Base-by-base conservation (phyloP, 306 rosid genomes). In the Casuarina glauca region DNA sequence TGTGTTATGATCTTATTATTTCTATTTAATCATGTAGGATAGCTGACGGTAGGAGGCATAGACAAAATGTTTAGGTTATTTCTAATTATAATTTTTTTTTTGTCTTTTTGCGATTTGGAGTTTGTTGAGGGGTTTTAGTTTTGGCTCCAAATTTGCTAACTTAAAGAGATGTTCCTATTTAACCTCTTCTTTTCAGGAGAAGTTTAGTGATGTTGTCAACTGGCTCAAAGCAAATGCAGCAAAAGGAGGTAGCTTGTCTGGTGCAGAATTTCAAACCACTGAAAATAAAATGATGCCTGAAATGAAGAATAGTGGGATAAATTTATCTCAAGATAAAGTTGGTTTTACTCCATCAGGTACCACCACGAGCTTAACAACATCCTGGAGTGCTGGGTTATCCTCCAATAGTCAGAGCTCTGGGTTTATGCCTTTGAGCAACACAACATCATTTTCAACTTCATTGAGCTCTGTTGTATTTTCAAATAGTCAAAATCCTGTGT, bases 201-300 rank as follows among this genome's bases (percentile, higher is more conserved):
- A 93, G 77, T 95, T 93, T 76, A 85, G 94, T 72, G 99, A 95
- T 62, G 90, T 95, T 38, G 96, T 95, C 76, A 88, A 86, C 74
- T 95, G 99, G 99, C 92, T 95, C 69, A 92, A 93, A 88, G 88
- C 83, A 80, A 91, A 90, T 74, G 88, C 94, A 72, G 69, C 74
- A 61, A 90, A 86, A 72, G 89, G 81, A 72, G 94, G 82, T 81
- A 89, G 60, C 81, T 81, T 72, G 70, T 76, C 85, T 46, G 71
- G 84, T 69, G 73, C 79, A 0, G 81, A 81, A 72, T 80, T 83
- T 86, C 75, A 70, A 51, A 72, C 74, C 36, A 58, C 81, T 74
- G 96, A 81, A 76, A 90, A 79, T 77, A 90, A 84, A 76, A 54
- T 82, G 69, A 84, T 32, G 13, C 74, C 86, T 26, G 91, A 84